phyloP scores from a whole-genome alignment of 306 rosid species.

The Potentilla sterilis region DNA sequence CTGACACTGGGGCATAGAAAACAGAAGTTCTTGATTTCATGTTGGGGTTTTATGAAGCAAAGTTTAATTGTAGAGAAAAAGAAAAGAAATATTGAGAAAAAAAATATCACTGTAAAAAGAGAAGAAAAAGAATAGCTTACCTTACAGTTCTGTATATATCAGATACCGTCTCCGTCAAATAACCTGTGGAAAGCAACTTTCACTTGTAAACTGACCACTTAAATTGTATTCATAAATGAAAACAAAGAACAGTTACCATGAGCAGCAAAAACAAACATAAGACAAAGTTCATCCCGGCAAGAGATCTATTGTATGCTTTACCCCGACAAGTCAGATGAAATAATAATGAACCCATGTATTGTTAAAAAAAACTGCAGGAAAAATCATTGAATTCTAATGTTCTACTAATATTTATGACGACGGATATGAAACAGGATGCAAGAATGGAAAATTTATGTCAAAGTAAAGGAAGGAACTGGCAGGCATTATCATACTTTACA shows the following conservation, averaged over 20 bases:
- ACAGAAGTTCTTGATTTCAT: slow-evolving; percentile 11
- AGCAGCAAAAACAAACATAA: slow-evolving; percentile 12
- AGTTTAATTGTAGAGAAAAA: background rate
- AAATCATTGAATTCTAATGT: no score
- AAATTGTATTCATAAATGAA: background rate
- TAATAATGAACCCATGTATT: background rate
- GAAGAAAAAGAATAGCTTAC: slow-evolving; percentile 36
- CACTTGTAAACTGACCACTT: background rate
- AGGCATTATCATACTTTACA: background rate
- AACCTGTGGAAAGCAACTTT: slow-evolving; percentile 48
- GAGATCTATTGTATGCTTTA: background rate
- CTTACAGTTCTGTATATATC: slow-evolving; percentile 61
- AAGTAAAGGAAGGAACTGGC: background rate
- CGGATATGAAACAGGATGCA: background rate
- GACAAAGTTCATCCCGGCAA: background rate
- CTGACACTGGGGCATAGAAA: slow-evolving; percentile 55
- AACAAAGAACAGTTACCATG: background rate
- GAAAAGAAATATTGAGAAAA: background rate
- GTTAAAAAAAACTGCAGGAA: background rate
- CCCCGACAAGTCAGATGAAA: background rate
- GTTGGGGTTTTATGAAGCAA: slow-evolving; percentile 8
- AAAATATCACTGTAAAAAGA: slow-evolving; percentile 2
- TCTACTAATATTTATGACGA: background rate
- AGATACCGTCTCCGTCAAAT: slow-evolving; percentile 54
- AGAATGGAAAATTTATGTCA: background rate